These are phyloP conservation scores for Sarcomyxa edulis DNA, from an alignment of 768 basidiomycete species.

Conservation along the genomic window DNA sequence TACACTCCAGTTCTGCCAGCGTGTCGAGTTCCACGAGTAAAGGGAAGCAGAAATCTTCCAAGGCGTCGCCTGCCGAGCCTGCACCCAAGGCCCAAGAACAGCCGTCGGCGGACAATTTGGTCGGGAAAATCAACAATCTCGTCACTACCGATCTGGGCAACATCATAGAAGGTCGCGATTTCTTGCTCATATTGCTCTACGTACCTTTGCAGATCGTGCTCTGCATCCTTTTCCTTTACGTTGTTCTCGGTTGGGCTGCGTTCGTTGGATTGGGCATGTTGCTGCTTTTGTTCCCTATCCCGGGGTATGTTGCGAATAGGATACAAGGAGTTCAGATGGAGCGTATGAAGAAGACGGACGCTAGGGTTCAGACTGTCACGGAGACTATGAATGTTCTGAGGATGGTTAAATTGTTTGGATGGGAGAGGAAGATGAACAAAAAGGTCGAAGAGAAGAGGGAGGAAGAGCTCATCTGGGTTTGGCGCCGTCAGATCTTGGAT, in stretches of 20 bases:
- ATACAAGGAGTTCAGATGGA: constrained; percentile 43
- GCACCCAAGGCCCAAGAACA: no score
- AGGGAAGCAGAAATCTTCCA: constrained; percentile 1
- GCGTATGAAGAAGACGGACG: constrained; percentile 51
- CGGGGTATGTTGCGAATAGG: constrained; percentile 47
- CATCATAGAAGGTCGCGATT: constrained; percentile 30
- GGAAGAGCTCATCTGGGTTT: constrained; percentile 51
- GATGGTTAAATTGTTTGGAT: constrained; percentile 70
- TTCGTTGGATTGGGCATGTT: constrained; percentile 54
- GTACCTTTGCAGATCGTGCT: constrained; percentile 36
- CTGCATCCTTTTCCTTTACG: constrained; percentile 39
- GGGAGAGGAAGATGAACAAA: constrained; percentile 53
- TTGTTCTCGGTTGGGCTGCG: constrained; percentile 45
- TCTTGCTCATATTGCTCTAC: constrained; percentile 26
- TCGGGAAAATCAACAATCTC: constrained; percentile 75
- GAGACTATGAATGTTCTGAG: constrained; percentile 55
- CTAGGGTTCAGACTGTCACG: constrained; percentile 53
- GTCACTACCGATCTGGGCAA: constrained; percentile 56
- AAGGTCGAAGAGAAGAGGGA: constrained; percentile 53
- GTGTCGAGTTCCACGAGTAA: no score
- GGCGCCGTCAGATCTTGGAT: constrained; percentile 46
- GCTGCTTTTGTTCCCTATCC: constrained; percentile 49
- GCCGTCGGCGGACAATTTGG: constrained; percentile 45
- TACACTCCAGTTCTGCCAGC: no score
- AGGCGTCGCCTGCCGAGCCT: no score